Evolutionary conservation across 129 eudicot species (phyloP).

Genomic region (Artemisia annua): DNA sequence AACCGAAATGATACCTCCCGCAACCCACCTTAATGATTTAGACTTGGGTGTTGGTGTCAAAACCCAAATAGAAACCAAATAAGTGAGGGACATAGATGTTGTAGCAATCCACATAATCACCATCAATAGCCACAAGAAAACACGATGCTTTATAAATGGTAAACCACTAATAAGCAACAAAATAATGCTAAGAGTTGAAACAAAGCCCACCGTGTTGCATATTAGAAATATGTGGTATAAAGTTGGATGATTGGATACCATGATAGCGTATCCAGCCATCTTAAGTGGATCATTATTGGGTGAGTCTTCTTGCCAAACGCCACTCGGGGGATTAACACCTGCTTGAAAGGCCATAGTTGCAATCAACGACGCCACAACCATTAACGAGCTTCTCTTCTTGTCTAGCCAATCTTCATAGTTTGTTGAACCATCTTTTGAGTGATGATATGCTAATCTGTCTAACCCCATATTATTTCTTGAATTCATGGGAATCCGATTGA

Average conservation of each 20-base stretch:
- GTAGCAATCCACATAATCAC: slow-evolving; percentile 50
- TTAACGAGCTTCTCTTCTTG: slow-evolving; percentile 30
- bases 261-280: slow-evolving; percentile 43
- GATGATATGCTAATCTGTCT: not conserved
- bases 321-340: no score
- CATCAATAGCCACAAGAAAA: slow-evolving; percentile 45
- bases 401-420: slow-evolving; percentile 35
- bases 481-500: not conserved
- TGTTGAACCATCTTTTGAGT: not conserved
- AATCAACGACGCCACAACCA: slow-evolving; percentile 51
- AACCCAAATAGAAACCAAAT: slow-evolving; percentile 24
- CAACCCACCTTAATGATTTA: not conserved
- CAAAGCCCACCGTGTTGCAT: slow-evolving; percentile 41
- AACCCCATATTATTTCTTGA: not conserved
- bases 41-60: slow-evolving; percentile 28
- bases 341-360: no score
- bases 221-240: slow-evolving; percentile 22
- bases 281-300: not conserved
- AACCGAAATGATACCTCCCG: not conserved
- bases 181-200: slow-evolving; percentile 48
- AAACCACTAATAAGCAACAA: slow-evolving; percentile 54
- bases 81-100: slow-evolving; percentile 31
- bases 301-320: not conserved
- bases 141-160: slow-evolving; percentile 23
- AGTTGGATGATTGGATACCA: slow-evolving; percentile 20